A percentile compares a stretch with the other conserved stretches of the same genome.
phyloP scores from a whole-genome alignment of 129 eudicot genomes.

The Escallonia herrerae region DNA sequence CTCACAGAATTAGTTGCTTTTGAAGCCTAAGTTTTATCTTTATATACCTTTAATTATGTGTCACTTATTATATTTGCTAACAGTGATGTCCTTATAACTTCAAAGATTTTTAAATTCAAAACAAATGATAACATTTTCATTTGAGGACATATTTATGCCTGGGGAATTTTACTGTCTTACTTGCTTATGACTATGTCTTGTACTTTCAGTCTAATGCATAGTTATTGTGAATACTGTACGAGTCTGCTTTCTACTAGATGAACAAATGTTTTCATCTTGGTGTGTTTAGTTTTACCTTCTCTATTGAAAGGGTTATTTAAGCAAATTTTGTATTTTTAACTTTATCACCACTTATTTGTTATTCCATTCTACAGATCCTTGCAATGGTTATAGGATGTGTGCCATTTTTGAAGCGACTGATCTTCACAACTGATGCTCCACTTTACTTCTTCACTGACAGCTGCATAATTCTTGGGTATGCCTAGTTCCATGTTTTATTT shows the following conservation, averaged over 20 bases:
- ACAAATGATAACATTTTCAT: too few species aligned
- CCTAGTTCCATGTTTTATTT: conserved; percentile 7
- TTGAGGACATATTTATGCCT: too few species aligned
- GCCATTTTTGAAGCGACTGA: conserved; percentile 66
- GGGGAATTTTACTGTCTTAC: too few species aligned
- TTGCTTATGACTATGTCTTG: too few species aligned
- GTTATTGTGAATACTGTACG: too few species aligned
- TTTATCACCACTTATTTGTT: neutral
- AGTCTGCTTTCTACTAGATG: neutral
- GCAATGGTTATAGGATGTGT: conserved; percentile 79
- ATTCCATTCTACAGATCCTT: conserved; percentile 50
- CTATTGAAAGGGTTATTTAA: neutral
- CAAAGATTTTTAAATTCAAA: too few species aligned
- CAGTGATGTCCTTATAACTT: too few species aligned
- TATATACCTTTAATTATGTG: too few species aligned
- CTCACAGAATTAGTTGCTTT: too few species aligned
- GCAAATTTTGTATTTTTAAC: neutral
- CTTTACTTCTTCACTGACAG: conserved; percentile 92
- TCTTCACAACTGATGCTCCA: conserved; percentile 90
- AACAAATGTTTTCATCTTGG: neutral
- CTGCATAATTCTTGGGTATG: conserved; percentile 96
- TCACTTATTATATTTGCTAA: too few species aligned
- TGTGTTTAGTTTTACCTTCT: neutral
- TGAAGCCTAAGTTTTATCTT: too few species aligned
- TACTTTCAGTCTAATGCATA: too few species aligned